A percentile compares a stretch with the other conserved stretches of the same genome.
phyloP scores from a whole-genome alignment of 2,329 filamentous ascomycete species.

The Phyllosticta citribraziliensis region DNA sequence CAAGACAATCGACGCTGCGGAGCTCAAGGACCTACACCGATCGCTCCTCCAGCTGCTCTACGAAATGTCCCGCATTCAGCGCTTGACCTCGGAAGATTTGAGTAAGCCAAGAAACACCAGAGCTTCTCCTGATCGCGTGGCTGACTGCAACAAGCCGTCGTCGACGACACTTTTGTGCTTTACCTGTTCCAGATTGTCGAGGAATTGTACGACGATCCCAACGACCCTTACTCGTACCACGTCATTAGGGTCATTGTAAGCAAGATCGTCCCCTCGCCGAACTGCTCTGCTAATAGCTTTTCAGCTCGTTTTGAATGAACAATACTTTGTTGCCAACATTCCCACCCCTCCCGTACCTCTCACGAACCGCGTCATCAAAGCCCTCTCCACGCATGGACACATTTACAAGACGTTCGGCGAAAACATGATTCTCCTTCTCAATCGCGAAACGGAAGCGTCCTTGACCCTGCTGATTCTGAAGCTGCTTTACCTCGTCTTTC shows the following conservation, averaged over 20 bases:
- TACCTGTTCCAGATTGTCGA: conserved; percentile 85
- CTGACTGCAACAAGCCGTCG: conserved; percentile 29
- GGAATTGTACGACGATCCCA: conserved; percentile 71
- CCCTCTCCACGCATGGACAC: conserved; percentile 70
- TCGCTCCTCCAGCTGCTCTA: conserved; percentile 82
- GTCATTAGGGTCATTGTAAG: conserved; percentile 84
- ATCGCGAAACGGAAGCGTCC: conserved; percentile 86
- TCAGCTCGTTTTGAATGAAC: conserved; percentile 90
- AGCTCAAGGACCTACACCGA: conserved; percentile 64
- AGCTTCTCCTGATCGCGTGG: neutral
- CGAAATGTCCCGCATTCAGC: conserved; percentile 91
- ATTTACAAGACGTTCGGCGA: conserved; percentile 91
- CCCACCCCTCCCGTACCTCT: conserved; percentile 39
- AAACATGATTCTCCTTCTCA: conserved; percentile 90
- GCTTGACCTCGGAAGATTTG: conserved; percentile 66
- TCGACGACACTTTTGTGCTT: conserved; percentile 69
- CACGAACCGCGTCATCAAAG: conserved; percentile 90
- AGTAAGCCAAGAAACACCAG: conserved; percentile 41
- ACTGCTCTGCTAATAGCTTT: conserved; percentile 1
- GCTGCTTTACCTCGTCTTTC: conserved; percentile 89
- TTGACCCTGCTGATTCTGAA: conserved; percentile 95
- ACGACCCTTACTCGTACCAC: conserved; percentile 92
- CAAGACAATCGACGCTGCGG: conserved; percentile 48
- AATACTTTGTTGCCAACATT: conserved; percentile 79
- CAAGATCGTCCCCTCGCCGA: conserved; percentile 10